Evolutionary conservation across 2,329 filamentous ascomycete species (phyloP), one percentile per base, ranked within the genome.

Genomic region (Sporothrix variecibatus): DNA sequence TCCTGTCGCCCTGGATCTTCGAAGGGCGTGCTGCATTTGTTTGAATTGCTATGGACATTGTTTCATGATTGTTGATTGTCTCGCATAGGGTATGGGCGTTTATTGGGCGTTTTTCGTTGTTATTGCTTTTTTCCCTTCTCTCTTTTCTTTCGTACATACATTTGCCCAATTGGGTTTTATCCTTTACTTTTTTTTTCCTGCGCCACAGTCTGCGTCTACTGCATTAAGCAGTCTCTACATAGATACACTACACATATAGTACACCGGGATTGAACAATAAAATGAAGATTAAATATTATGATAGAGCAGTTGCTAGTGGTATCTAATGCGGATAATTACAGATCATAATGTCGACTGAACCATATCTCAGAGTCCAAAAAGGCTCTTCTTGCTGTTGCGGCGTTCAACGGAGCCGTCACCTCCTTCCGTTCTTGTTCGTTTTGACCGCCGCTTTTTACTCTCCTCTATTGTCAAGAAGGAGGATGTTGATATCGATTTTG

Each of bases 31-130:
- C 8, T 58, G 20, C 15, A 7, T 23, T 7, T 5, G 11, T 51
- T 17, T 5, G 17, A 23, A 53, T 23, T 68, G 23, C n/a, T n/a
- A n/a, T n/a, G n/a, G n/a, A n/a, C n/a, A n/a, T n/a, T n/a, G n/a
- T n/a, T n/a, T n/a, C n/a, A n/a, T n/a, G n/a, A n/a, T 20, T 60
- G 43, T 62, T 40, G 1, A 68, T 53, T 15, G 26, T 9, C 28
- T 49, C 23, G 60, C 69, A 72, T 72, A 49, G 62, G 38, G 31
- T 20, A 62, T 3, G 31, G 73, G 69, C 53, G 73, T 74, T 23
- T 38, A 26, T 23, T 31, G 23, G 7, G 38, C 26, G 31, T 56
- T 56, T 31, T 60, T 31, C 1, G 2, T 20, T 62, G 7, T 60
- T n/a, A 9, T 7, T 43, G 17, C 20, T 4, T 6, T 17, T 56